Conservation (phyloP, 1,284 basidiomycete genomes). For the Melampsora americana region DNA sequence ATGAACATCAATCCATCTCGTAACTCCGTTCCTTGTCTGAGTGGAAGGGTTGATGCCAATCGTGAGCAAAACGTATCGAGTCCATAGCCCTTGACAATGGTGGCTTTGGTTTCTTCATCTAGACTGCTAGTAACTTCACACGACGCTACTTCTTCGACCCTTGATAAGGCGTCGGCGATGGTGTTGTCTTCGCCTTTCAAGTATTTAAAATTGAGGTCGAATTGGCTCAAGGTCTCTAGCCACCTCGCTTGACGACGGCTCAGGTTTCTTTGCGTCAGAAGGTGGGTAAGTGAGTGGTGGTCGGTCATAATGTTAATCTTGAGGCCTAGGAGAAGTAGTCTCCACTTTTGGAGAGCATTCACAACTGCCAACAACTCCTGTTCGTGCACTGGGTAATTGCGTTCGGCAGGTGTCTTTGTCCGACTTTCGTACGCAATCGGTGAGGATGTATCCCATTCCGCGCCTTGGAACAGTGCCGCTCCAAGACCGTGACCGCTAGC, state of each 20-base stretch:
- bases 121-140: no score
- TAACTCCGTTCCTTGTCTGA: neutral
- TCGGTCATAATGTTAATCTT: constrained; percentile 10
- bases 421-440: constrained; percentile 45
- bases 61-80: neutral
- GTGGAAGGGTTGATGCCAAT: neutral
- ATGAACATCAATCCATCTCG: neutral
- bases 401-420: constrained; percentile 40
- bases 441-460: constrained; percentile 8
- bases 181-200: constrained; percentile 11
- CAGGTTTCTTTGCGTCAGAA: constrained; percentile 49
- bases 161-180: neutral
- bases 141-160: constrained; percentile 12
- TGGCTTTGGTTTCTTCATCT: neutral
- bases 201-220: neutral
- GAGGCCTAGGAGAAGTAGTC: constrained; percentile 2
- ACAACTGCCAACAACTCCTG: constrained; percentile 28
- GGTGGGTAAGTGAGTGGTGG: constrained; percentile 5
- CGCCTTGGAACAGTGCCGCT: constrained; percentile 38
- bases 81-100: neutral
- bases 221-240: neutral
- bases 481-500: constrained; percentile 33
- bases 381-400: constrained; percentile 45
- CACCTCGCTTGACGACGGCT: neutral
- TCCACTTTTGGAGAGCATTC: constrained; percentile 45